These are phyloP conservation scores for Gossypium stocksii DNA, from an alignment of 345 rosid species.

Conservation along the genomic window DNA sequence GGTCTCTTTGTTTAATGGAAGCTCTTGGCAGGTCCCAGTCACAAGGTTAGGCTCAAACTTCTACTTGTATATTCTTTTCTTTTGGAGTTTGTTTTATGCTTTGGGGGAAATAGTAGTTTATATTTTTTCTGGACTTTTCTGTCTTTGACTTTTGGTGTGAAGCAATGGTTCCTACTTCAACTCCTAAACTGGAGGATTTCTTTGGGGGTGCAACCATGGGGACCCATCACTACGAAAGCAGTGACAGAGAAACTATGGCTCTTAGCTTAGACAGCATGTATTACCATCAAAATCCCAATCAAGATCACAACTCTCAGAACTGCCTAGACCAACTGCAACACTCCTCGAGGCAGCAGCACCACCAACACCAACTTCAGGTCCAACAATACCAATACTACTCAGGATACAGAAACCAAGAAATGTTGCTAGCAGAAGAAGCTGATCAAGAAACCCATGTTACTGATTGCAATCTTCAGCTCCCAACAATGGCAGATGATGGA, in stretches of 20 bases:
- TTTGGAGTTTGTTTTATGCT: conserved; percentile 28
- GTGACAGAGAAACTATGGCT: conserved; percentile 66
- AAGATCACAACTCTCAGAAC: conserved; percentile 36
- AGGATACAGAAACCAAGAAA: conserved; percentile 40
- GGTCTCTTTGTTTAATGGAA: conserved; percentile 91
- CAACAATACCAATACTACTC: conserved; percentile 37
- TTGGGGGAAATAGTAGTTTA: conserved; percentile 1
- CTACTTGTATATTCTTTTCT: conserved; percentile 18
- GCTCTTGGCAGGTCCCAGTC: conserved; percentile 69
- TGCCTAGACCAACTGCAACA: conserved; percentile 29
- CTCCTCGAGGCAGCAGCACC: conserved; percentile 26
- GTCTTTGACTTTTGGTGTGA: conserved; percentile 30
- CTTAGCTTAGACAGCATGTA: conserved; percentile 68
- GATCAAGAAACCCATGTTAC: conserved; percentile 27
- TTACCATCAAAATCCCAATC: conserved; percentile 36
- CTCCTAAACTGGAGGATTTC: conserved; percentile 90
- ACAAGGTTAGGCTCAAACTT: conserved; percentile 36
- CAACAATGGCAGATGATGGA: conserved; percentile 36
- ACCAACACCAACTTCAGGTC: conserved; percentile 26
- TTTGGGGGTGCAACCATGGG: conserved; percentile 65
- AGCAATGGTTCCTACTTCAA: conserved; percentile 48
- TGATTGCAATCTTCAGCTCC: conserved; percentile 35
- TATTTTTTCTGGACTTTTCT: conserved; percentile 17
- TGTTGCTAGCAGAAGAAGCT: conserved; percentile 27
- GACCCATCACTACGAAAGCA: conserved; percentile 63